Evolutionary conservation across 2,329 filamentous ascomycete species (phyloP), one percentile per base, ranked within the genome.

Genomic region (Aspergillus jensenii): DNA sequence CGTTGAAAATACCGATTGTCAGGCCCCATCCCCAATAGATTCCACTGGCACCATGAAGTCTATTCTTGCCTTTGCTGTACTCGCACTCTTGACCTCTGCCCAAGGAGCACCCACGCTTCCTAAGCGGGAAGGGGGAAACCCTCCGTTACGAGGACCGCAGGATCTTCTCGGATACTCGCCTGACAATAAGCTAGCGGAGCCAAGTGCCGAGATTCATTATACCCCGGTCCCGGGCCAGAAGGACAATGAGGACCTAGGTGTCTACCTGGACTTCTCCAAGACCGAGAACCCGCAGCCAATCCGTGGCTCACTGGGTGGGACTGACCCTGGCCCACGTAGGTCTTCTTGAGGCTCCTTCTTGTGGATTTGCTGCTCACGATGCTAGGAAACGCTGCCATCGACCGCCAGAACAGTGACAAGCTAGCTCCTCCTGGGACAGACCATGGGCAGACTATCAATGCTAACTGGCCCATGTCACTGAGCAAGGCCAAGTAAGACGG

Each of bases 341-440:
- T 67, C 8, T 4, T 27, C 27, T 19, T 15, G 43, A 21, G 2
- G 44, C 14, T 23, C 21, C 19, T 25, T 15, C 43, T 12, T 45
- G 14, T 45, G 3, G 3, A 3, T 3, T 11, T 15, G 11, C 27
- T 12, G n/a, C 45, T 48, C 65, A 43, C 2, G 3, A 23, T 25
- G n/a, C 11, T 35, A 76, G 76, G 72, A 19, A 81, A 79, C 2
- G 76, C 76, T 45, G 73, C 74, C 40, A 81, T 85, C 51, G 80
- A 85, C 64, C 80, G 76, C 60, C 71, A 82, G 19, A 84, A 85
- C 62, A 80, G 82, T 6, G 83, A 86, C 62, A 71, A 80, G 15
- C 79, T 78, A 40, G 82, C 82, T 1, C 81, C 83, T 0, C 84
- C 84, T 0, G 78, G 75, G 0, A 84, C 82, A 1, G 84, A 86